These are phyloP conservation scores for Fistulifera pelliculosa DNA, from an alignment of 108 stramenopile genomes.

Conservation along the genomic window DNA sequence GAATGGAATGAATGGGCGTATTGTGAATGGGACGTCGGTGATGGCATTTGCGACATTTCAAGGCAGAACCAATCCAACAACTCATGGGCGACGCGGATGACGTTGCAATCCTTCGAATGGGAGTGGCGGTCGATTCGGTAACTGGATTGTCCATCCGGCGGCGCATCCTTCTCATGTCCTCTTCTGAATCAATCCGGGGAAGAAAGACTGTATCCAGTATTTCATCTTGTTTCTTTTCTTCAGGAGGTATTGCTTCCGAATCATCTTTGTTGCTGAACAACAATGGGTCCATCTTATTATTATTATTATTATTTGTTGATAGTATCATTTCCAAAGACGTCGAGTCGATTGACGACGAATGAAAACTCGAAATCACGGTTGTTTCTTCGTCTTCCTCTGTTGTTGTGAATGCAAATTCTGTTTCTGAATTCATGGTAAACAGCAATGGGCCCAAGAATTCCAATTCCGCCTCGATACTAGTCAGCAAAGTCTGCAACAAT, in stretches of 20 bases:
- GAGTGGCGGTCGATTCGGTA: constrained; percentile 4
- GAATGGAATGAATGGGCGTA: constrained; percentile 52
- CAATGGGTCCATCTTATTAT: too few species aligned
- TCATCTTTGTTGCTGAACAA: too few species aligned
- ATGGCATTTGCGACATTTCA: constrained; percentile 56
- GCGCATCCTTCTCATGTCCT: not conserved
- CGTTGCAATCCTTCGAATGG: constrained; percentile 14
- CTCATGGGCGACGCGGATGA: constrained; percentile 48
- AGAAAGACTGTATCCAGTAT: not conserved
- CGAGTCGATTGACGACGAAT: not conserved
- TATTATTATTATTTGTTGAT: not conserved
- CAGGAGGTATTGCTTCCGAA: too few species aligned
- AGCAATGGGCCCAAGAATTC: not conserved
- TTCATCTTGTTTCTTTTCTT: constrained; percentile 22
- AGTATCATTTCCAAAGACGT: not conserved
- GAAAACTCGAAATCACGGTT: not conserved
- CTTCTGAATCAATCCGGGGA: constrained; percentile 4
- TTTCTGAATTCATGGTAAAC: constrained; percentile 6
- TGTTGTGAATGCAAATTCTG: too few species aligned
- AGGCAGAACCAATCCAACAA: constrained; percentile 73
- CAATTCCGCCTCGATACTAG: constrained; percentile 16
- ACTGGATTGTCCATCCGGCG: not conserved
- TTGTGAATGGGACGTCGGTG: constrained; percentile 67
- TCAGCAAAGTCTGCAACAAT: constrained; percentile 55
- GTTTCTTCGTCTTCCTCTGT: not conserved